Conservation (phyloP, 176 grass and related monocot genomes). For the Aegilops bicornis region DNA sequence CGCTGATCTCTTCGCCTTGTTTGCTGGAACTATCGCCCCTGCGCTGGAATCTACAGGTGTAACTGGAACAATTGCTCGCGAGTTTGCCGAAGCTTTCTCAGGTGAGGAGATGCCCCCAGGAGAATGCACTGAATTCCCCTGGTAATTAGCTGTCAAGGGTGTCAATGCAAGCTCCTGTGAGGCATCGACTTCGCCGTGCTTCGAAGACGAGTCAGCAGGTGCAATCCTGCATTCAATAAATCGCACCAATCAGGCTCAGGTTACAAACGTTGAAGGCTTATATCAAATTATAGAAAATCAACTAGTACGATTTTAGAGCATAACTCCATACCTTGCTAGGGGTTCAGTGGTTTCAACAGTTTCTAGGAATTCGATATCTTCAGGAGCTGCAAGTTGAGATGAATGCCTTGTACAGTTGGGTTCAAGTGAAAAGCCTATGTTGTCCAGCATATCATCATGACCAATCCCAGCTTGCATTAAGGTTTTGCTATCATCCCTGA, state of each 20-base stretch:
- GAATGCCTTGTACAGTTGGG: constrained; percentile 53
- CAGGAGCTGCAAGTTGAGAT: constrained; percentile 34
- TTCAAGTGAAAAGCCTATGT: constrained; percentile 82
- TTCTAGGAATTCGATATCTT: constrained; percentile 56
- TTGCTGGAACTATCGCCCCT: constrained; percentile 45
- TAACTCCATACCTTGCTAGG: constrained; percentile 65
- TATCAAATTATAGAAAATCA: not conserved
- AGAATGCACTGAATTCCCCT: constrained; percentile 64
- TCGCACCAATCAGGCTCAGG: constrained; percentile 1
- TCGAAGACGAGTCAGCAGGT: constrained; percentile 39
- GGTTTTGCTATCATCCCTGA: constrained; percentile 82
- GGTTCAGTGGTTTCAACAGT: constrained; percentile 62
- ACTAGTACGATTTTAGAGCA: not conserved
- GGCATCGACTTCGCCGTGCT: constrained; percentile 44
- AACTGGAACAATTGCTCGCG: constrained; percentile 51
- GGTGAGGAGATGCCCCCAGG: constrained; percentile 50
- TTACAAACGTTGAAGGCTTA: not conserved
- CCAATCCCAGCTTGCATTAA: constrained; percentile 72
- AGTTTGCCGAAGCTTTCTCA: constrained; percentile 54
- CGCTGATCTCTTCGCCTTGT: constrained; percentile 59
- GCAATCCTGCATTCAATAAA: constrained; percentile 50
- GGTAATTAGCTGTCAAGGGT: constrained; percentile 53
- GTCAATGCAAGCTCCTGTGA: constrained; percentile 54
- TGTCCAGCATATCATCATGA: constrained; percentile 51
- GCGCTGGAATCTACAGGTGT: constrained; percentile 38